Conservation (phyloP, 2,329 filamentous ascomycete species). For the Colletotrichum chlorophyti region DNA sequence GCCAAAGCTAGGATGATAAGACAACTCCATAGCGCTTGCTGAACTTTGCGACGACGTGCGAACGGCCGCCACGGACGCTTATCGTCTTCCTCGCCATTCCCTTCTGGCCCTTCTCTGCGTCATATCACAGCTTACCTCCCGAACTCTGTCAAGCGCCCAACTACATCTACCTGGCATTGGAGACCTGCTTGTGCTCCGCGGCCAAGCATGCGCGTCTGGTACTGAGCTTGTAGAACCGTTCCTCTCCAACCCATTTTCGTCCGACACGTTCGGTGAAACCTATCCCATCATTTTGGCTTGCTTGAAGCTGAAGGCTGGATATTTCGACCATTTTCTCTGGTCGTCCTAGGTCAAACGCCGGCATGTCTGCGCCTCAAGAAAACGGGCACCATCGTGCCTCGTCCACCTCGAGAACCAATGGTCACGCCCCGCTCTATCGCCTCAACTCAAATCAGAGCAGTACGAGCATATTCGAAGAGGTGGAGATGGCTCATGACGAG, state of each 20-base stretch:
- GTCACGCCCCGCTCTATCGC: constrained; percentile 59
- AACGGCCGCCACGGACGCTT: too few relatives aligned
- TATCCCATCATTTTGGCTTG: not conserved
- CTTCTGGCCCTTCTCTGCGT: too few relatives aligned
- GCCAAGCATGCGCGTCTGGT: not conserved
- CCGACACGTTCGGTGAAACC: not conserved
- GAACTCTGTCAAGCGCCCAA: too few relatives aligned
- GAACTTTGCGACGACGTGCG: too few relatives aligned
- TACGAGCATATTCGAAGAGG: constrained; percentile 86
- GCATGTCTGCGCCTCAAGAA: constrained; percentile 7
- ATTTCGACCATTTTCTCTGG: not conserved
- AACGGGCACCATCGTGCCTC: constrained; percentile 14
- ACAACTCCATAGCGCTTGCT: too few relatives aligned
- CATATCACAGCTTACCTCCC: too few relatives aligned
- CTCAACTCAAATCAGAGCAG: constrained; percentile 75
- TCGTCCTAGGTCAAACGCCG: not conserved
- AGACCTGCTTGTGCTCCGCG: not conserved
- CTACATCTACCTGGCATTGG: too few relatives aligned
- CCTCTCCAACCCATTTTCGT: not conserved
- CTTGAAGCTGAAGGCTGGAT: too few relatives aligned
- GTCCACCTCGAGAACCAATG: constrained; percentile 13
- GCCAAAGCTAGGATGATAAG: too few relatives aligned
- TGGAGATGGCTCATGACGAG: constrained; percentile 99
- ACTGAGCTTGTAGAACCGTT: not conserved
- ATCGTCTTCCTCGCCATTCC: too few relatives aligned